These are phyloP conservation scores for Adansonia gregorii DNA, from an alignment of 441 rosid species.

Conservation along the genomic window DNA sequence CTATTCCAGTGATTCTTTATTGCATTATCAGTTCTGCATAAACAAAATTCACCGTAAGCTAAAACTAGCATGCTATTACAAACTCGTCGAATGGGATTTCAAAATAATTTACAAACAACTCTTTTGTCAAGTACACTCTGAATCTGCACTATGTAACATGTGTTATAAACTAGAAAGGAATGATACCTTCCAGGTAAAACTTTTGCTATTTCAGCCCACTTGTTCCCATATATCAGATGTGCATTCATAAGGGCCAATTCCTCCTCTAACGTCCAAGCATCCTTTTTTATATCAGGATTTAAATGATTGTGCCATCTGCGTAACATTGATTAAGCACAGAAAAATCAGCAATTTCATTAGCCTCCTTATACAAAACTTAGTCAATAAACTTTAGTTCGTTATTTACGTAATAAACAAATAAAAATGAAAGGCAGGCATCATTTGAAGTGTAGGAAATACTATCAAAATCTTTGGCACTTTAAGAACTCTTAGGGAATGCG, in stretches of 20 bases:
- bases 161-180: not conserved
- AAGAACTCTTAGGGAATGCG: not conserved
- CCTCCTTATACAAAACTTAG: not conserved
- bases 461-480: not conserved
- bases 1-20: constrained; percentile 99
- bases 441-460: not conserved
- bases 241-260: constrained; percentile 84
- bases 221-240: constrained; percentile 79
- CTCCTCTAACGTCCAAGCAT: constrained; percentile 96
- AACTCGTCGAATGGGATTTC: constrained; percentile 14
- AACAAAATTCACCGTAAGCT: constrained; percentile 21
- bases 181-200: constrained; percentile 93
- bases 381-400: not conserved
- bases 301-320: constrained; percentile 99
- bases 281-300: constrained; percentile 94
- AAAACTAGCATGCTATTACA: not conserved
- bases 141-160: not conserved
- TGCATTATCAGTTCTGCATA: constrained; percentile 87
- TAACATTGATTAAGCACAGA: constrained; percentile 19
- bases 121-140: not conserved
- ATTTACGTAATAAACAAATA: not conserved
- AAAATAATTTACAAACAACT: not conserved
- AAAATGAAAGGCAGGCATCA: not conserved
- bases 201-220: constrained; percentile 98
- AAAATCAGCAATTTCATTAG: not conserved